Conservation (phyloP, 1,284 basidiomycete species). For the Cystobasidium pallidum region DNA sequence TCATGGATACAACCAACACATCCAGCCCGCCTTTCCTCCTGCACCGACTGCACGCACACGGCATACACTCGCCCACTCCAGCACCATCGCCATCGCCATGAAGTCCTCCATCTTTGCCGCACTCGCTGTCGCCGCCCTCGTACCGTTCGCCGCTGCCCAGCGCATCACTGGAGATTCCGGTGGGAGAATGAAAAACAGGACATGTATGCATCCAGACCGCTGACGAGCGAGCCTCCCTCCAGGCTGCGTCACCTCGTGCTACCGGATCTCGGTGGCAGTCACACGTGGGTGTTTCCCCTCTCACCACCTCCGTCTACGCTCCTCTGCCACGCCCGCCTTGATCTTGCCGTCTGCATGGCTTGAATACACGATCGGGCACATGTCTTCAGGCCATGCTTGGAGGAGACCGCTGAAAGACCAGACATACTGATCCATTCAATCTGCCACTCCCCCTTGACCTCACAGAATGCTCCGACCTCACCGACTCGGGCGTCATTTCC, state of each 20-base stretch:
- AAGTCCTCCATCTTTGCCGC: constrained; percentile 4
- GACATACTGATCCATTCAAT: neutral
- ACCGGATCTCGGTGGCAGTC: constrained; percentile 36
- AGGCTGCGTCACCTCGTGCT: constrained; percentile 42
- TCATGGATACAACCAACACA: too few species aligned
- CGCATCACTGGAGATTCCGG: constrained; percentile 37
- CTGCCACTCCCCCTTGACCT: neutral
- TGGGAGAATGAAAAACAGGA: neutral
- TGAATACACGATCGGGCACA: constrained; percentile 9
- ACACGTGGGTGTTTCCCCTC: constrained; percentile 32
- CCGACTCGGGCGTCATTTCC: constrained; percentile 40
- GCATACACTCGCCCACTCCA: neutral
- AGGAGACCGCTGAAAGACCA: too few species aligned
- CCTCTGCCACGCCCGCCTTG: neutral
- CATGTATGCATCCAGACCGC: neutral
- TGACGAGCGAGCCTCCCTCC: neutral
- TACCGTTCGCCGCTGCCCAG: constrained; percentile 17
- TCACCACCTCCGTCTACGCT: neutral
- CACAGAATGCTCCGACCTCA: constrained; percentile 40
- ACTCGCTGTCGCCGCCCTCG: constrained; percentile 3
- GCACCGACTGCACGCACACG: neutral
- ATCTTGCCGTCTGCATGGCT: neutral
- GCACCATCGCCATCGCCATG: neutral
- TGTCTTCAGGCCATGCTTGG: too few species aligned
- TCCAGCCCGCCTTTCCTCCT: too few species aligned